Percentiles rank a stretch among this genome's conserved stretches.
phyloP scores from a whole-genome alignment of 306 rosid genomes.

The Albizia julibrissin region DNA sequence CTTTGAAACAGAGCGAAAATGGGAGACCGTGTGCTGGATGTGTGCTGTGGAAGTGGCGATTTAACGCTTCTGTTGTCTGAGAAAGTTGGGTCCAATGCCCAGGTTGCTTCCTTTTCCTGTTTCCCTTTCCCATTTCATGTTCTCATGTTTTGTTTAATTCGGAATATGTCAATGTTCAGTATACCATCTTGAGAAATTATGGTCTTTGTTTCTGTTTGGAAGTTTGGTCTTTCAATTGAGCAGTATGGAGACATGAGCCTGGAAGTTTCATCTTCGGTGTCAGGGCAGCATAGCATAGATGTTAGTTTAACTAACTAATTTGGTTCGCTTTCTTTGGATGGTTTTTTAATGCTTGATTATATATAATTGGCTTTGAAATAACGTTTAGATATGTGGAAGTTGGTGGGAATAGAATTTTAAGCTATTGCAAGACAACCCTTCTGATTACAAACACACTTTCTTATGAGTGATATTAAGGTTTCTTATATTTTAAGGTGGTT shows the following conservation, averaged over 20 bases:
- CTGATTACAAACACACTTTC: background rate
- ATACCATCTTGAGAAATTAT: background rate
- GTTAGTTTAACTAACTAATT: background rate
- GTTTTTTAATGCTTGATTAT: background rate
- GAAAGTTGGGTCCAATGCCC: slow-evolving; percentile 58
- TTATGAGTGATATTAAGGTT: background rate
- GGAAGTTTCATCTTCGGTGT: background rate
- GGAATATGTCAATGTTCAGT: background rate
- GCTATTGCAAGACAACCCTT: background rate
- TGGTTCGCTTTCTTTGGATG: background rate
- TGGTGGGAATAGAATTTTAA: background rate
- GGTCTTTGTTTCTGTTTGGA: background rate
- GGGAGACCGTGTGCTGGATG: slow-evolving; percentile 77
- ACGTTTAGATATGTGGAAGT: background rate
- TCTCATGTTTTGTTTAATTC: background rate
- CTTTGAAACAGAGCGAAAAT: slow-evolving; percentile 57
- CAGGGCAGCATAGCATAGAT: too few relatives aligned
- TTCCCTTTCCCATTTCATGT: background rate
- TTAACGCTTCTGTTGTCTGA: slow-evolving; percentile 64
- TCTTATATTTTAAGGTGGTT: background rate
- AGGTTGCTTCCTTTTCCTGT: slow-evolving; percentile 27
- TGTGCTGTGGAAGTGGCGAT: slow-evolving; percentile 98
- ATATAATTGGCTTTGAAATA: background rate
- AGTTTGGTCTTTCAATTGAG: background rate
- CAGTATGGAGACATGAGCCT: background rate